These are phyloP conservation scores for Brettanomyces naardenensis DNA, from an alignment of 805 yeast genomes.

Conservation along the genomic window DNA sequence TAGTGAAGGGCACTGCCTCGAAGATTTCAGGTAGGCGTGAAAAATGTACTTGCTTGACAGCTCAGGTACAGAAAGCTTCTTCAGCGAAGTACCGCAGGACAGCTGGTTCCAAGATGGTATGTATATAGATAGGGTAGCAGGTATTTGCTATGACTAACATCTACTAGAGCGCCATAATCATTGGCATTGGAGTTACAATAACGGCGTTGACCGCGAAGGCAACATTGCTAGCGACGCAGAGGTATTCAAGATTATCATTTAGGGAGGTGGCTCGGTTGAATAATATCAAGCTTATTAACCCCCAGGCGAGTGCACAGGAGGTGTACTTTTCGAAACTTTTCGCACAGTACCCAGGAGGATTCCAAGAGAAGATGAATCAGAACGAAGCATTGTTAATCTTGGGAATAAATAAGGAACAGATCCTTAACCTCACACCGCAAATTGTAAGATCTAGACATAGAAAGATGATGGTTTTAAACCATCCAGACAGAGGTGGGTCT, in stretches of 20 bases:
- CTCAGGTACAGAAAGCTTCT: too few relatives aligned
- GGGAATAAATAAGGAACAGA: slow-evolving; percentile 49
- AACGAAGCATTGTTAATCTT: slow-evolving; percentile 62
- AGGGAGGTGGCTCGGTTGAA: slow-evolving; percentile 33
- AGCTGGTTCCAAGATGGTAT: too few relatives aligned
- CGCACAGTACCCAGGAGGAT: slow-evolving; percentile 40
- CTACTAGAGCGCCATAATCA: slow-evolving; percentile 37
- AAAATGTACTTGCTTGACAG: too few relatives aligned
- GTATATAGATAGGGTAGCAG: too few relatives aligned
- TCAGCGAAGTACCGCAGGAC: too few relatives aligned
- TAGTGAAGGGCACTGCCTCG: too few relatives aligned
- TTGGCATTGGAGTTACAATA: slow-evolving; percentile 48
- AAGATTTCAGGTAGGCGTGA: too few relatives aligned
- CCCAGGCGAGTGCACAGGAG: slow-evolving; percentile 7
- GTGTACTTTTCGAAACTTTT: slow-evolving; percentile 7
- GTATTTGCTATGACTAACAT: background rate
- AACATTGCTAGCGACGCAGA: slow-evolving; percentile 25
- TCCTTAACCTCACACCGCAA: slow-evolving; percentile 37
- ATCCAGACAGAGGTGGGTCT: slow-evolving; percentile 87
- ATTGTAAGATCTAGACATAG: slow-evolving; percentile 67
- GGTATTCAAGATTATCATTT: slow-evolving; percentile 26
- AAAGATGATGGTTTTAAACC: slow-evolving; percentile 70
- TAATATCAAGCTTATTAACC: slow-evolving; percentile 20
- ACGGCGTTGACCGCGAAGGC: slow-evolving; percentile 41
- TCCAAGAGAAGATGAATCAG: slow-evolving; percentile 57